phyloP scores from a whole-genome alignment of 176 grass and related monocot species.

The Areca catechu region DNA sequence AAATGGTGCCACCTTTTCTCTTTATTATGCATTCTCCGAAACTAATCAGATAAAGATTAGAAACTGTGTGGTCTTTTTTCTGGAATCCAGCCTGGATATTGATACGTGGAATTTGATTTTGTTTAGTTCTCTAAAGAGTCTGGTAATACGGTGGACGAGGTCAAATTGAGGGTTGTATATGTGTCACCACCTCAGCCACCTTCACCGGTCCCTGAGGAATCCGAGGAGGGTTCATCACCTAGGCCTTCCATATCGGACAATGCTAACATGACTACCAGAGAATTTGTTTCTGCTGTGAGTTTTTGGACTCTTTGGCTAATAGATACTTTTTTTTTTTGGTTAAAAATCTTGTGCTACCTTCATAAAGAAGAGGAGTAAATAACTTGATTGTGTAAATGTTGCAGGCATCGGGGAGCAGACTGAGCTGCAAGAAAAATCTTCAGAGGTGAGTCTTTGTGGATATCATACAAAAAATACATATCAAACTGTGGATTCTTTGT shows the following conservation, averaged over 20 bases:
- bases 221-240: too few species aligned
- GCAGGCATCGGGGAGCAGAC: slow-evolving; percentile 38
- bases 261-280: slow-evolving; percentile 26
- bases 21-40: slow-evolving; percentile 1
- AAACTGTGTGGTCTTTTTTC: not conserved
- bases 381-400: slow-evolving; percentile 6
- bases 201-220: too few species aligned
- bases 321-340: not conserved
- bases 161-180: slow-evolving; percentile 64
- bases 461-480: not conserved
- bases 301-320: not conserved
- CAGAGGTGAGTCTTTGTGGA: slow-evolving; percentile 29
- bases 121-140: slow-evolving; percentile 66
- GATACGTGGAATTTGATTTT: not conserved
- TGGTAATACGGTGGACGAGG: slow-evolving; percentile 56
- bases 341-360: not conserved
- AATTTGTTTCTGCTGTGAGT: slow-evolving; percentile 16
- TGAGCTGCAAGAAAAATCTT: slow-evolving; percentile 47
- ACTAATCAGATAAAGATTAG: slow-evolving; percentile 1
- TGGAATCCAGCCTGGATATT: slow-evolving; percentile 1
- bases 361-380: not conserved
- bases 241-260: not conserved
- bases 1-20: slow-evolving; percentile 39
- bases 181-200: slow-evolving; percentile 9
- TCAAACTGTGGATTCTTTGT: too few species aligned